phyloP scores from a whole-genome alignment of 371 early-diverging fungal genomes.

The Syncephalastrum racemosum region DNA sequence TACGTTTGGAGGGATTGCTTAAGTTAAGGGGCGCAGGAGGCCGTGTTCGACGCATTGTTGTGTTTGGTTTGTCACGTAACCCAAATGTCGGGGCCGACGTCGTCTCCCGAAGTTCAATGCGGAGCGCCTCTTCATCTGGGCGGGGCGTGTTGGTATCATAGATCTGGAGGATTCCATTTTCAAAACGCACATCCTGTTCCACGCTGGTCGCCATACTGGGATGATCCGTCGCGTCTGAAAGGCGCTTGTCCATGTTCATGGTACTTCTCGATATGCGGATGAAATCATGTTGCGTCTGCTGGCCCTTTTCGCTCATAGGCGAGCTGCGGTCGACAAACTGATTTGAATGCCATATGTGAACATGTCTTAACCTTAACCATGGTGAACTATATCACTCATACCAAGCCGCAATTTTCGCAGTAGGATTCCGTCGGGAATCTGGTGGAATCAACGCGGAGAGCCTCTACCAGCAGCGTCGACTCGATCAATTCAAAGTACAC shows the following conservation, averaged over 20 bases:
- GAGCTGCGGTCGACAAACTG: not conserved
- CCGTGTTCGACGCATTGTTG: not conserved
- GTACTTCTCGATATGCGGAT: too few species aligned
- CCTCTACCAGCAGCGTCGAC: conserved; percentile 48
- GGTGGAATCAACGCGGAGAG: conserved; percentile 40
- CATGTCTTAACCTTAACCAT: not conserved
- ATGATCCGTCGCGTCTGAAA: too few species aligned
- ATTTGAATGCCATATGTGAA: not conserved
- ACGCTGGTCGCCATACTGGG: too few species aligned
- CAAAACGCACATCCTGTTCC: conserved; percentile 80
- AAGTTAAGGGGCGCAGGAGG: not conserved
- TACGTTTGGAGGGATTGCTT: not conserved
- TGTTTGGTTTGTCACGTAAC: not conserved
- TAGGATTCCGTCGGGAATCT: conserved; percentile 13
- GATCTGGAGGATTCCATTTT: conserved; percentile 76
- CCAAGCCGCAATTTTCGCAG: conserved; percentile 41
- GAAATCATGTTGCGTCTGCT: not conserved
- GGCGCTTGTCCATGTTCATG: not conserved
- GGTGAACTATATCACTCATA: conserved; percentile 7
- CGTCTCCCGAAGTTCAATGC: too few species aligned
- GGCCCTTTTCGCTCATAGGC: not conserved
- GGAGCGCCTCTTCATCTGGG: too few species aligned
- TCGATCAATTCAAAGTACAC: conserved; percentile 46
- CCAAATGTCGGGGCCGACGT: not conserved
- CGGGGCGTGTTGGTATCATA: too few species aligned